These are phyloP conservation scores for Apostasia ramifera DNA, from an alignment of 106 monocot species.

Conservation along the genomic window DNA sequence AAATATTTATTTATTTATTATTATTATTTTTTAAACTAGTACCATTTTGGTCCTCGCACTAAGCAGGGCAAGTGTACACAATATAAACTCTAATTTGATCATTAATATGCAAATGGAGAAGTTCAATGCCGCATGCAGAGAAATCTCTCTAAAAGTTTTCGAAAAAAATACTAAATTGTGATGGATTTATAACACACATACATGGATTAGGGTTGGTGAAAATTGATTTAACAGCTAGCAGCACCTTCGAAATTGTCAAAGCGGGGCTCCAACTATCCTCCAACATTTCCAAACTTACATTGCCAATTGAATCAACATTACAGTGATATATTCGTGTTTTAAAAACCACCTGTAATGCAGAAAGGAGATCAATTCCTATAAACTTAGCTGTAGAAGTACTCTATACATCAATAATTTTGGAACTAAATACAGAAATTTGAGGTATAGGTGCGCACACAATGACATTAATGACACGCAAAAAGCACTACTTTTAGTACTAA, in stretches of 20 bases:
- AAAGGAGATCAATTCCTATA: background rate
- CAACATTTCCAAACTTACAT: slow-evolving; percentile 63
- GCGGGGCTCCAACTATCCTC: slow-evolving; percentile 91
- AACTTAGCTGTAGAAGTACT: no score
- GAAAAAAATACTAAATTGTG: background rate
- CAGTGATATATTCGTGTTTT: slow-evolving; percentile 94
- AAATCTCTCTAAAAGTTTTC: no score
- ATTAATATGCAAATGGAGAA: background rate
- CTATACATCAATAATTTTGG: no score
- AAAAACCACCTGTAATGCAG: slow-evolving; percentile 53
- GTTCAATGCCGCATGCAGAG: no score
- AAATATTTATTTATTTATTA: no score
- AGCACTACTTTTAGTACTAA: no score
- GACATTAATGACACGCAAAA: no score
- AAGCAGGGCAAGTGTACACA: background rate
- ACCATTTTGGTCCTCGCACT: background rate
- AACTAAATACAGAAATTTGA: no score
- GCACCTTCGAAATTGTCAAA: slow-evolving; percentile 77
- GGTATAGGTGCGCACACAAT: no score
- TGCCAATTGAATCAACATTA: slow-evolving; percentile 64
- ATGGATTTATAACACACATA: slow-evolving; percentile 19
- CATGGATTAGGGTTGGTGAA: slow-evolving; percentile 79
- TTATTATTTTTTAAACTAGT: no score
- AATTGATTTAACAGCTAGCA: slow-evolving; percentile 63
- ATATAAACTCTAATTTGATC: background rate